These are phyloP conservation scores for Saccharomycopsis fibuligera DNA, from an alignment of 805 yeast species.

Conservation along the genomic window DNA sequence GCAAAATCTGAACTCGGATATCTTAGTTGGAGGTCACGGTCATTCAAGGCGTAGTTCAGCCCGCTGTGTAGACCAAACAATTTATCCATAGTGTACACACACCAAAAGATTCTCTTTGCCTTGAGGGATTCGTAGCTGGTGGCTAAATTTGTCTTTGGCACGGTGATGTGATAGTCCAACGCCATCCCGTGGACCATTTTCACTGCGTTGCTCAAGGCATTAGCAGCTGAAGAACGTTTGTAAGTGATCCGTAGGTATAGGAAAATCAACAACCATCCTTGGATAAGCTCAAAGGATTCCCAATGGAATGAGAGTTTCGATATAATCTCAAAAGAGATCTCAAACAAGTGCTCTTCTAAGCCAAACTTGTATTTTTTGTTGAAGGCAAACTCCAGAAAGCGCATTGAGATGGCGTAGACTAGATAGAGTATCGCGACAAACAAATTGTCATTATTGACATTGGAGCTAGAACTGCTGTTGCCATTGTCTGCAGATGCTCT, in stretches of 20 bases:
- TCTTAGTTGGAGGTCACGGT: conserved; percentile 32
- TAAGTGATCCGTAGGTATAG: conserved; percentile 38
- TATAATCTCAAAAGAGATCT: conserved; percentile 34
- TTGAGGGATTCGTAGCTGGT: conserved; percentile 38
- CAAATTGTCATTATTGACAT: conserved; percentile 31
- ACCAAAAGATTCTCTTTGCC: conserved; percentile 48
- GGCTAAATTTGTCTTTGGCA: too few species aligned
- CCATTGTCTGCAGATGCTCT: too few species aligned
- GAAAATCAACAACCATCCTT: conserved; percentile 42
- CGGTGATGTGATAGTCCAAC: conserved; percentile 29
- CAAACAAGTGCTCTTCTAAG: conserved; percentile 39
- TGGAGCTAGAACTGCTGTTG: conserved; percentile 18
- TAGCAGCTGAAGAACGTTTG: conserved; percentile 39
- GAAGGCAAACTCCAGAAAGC: conserved; percentile 40
- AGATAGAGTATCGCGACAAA: conserved; percentile 47
- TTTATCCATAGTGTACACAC: conserved; percentile 48
- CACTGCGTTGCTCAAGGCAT: conserved; percentile 37
- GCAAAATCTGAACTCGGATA: conserved; percentile 26
- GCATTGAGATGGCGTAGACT: conserved; percentile 42
- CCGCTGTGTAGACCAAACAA: conserved; percentile 45
- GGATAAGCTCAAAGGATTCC: conserved; percentile 46
- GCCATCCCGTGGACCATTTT: conserved; percentile 41
- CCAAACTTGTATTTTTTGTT: conserved; percentile 23
- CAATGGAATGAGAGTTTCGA: conserved; percentile 41
- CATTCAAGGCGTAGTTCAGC: conserved; percentile 36